Evolutionary conservation across 1,284 basidiomycete species (phyloP), one percentile per base, ranked within the genome.

Genomic region (Ceratobasidium sp.): DNA sequence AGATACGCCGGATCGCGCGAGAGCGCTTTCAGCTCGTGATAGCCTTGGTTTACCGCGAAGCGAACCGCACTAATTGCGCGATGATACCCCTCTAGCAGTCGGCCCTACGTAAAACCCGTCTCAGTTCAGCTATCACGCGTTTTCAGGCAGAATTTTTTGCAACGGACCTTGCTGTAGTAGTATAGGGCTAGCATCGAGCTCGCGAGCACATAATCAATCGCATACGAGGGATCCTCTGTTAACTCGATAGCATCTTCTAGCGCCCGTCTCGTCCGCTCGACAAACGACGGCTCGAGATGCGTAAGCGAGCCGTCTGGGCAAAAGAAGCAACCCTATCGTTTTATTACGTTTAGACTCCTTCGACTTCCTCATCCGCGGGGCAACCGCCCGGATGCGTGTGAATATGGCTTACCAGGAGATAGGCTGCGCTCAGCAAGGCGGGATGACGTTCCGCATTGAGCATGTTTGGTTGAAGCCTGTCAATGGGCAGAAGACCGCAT

Each of bases 361-460:
- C 36, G 36, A 41, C 36, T 41, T 41, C 36, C 11, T 41, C 36
- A 41, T 41, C 11, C 36, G 53, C 44, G 29, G 15, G 59, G n/a
- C 9, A 7, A 6, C 57, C 2, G 41, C 44, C n/a, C 66, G 41
- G 44, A 47, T 47, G 27, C 31, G 27, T 48, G 53, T 22, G 24
- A 29, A n/a, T 24, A 22, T 0, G n/a, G 54, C 66, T 57, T 15
- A 71, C 66, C 66, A 71, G 31, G 3, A 71, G 56, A 24, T 71
- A 71, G 15, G 54, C 45, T 9, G 50, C 66, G 14, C 53, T 44
- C n/a, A 71, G 47, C 24, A 71, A 24, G 14, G 66, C 66, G 24
- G 66, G 66, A 59, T 71, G 66, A 19, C 66, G 66, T 59, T 71
- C n/a, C 14, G 66, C 50, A 24, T 71, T 71, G 9, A 71, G 44